phyloP scores from a whole-genome alignment of 2,329 filamentous ascomycete species.

The Bipolaris bicolor region DNA sequence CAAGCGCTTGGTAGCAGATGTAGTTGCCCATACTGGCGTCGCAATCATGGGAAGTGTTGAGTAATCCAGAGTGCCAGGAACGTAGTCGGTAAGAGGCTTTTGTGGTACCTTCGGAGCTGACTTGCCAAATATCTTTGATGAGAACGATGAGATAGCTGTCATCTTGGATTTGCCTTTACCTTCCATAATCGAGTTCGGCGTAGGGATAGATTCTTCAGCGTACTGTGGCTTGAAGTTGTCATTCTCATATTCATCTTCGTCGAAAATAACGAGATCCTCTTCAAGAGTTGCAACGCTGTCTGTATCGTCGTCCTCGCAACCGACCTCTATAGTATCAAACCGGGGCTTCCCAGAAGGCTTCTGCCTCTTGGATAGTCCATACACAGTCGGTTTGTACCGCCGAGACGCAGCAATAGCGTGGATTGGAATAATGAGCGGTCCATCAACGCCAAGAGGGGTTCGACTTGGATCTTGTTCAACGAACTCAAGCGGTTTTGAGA shows the following conservation, averaged over 20 bases:
- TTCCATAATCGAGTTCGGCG: conserved; percentile 33
- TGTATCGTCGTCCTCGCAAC: conserved; percentile 46
- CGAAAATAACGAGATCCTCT: conserved; percentile 56
- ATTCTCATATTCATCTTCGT: conserved; percentile 16
- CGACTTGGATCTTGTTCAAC: conserved; percentile 52
- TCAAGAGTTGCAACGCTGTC: conserved; percentile 57
- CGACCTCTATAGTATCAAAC: conserved; percentile 49
- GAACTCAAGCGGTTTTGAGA: conserved; percentile 32
- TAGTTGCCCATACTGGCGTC: conserved; percentile 69
- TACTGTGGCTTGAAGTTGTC: conserved; percentile 16
- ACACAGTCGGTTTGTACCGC: conserved; percentile 34
- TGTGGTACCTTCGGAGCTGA: conserved; percentile 25
- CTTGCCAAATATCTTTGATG: conserved; percentile 31
- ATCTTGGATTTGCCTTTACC: conserved; percentile 38
- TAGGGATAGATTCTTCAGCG: conserved; percentile 26
- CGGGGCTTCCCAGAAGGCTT: conserved; percentile 38
- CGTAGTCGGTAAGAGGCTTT: conserved; percentile 63
- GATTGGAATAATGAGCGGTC: conserved; percentile 59
- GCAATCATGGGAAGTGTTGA: conserved; percentile 68
- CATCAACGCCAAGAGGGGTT: conserved; percentile 51
- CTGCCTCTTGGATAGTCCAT: conserved; percentile 31
- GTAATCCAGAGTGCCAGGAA: conserved; percentile 69
- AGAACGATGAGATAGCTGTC: conserved; percentile 25
- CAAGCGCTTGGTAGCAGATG: conserved; percentile 65
- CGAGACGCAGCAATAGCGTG: conserved; percentile 57